phyloP scores from a whole-genome alignment of 1,139 yeast genomes.

The Yamadazyma triangularis region DNA sequence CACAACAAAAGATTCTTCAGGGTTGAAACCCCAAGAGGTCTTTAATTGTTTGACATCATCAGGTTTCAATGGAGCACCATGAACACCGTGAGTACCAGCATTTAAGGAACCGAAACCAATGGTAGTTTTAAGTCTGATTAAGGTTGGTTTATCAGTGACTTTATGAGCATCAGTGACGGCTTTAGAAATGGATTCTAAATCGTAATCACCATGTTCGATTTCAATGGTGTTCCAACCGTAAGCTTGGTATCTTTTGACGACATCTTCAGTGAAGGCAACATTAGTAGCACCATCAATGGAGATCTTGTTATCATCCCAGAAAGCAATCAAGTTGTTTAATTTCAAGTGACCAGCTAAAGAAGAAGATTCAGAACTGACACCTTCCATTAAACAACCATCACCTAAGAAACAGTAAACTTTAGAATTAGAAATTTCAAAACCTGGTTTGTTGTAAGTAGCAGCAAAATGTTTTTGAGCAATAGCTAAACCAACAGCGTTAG shows the following conservation, averaged over 20 bases:
- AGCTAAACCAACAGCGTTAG: conserved; percentile 96
- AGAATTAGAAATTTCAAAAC: conserved; percentile 64
- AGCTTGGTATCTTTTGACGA: conserved; percentile 75
- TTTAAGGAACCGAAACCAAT: conserved; percentile 91
- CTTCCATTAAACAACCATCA: conserved; percentile 99
- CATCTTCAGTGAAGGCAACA: conserved; percentile 94
- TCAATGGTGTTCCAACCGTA: conserved; percentile 91
- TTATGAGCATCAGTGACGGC: conserved; percentile 74
- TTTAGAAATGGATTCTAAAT: conserved; percentile 62
- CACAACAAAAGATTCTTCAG: conserved; percentile 72
- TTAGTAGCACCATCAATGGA: conserved; percentile 94
- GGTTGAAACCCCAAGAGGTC: conserved; percentile 82
- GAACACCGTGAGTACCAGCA: conserved; percentile 89
- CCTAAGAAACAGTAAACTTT: conserved; percentile 83
- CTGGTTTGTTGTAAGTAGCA: conserved; percentile 92
- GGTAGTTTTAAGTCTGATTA: conserved; percentile 84
- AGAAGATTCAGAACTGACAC: conserved; percentile 91
- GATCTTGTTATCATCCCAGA: conserved; percentile 97
- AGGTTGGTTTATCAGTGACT: conserved; percentile 82
- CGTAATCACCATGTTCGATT: conserved; percentile 80
- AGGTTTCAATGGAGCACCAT: conserved; percentile 94
- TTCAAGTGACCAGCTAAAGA: conserved; percentile 96
- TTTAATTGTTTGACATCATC: conserved; percentile 91
- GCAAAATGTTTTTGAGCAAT: conserved; percentile 91
- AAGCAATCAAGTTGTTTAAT: conserved; percentile 89